phyloP scores from a whole-genome alignment of 371 early-diverging fungal genomes.

The Mortierella sp. region DNA sequence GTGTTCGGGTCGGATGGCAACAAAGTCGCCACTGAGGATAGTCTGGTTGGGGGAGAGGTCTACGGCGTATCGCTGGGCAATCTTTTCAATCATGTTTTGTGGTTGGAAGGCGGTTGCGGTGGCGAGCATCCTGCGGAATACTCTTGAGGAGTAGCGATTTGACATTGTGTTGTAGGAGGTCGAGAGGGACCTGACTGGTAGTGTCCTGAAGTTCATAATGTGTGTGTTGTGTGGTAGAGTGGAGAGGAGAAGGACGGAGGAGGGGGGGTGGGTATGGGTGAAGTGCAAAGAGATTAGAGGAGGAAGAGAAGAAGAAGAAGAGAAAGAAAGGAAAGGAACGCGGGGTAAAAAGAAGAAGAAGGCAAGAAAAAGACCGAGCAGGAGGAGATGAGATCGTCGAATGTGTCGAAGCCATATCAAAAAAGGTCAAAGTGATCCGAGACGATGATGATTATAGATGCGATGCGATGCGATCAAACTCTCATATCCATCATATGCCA shows the following conservation, averaged over 20 bases:
- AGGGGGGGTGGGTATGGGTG: background rate
- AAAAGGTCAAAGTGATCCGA: conserved; percentile 14
- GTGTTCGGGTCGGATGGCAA: conserved; percentile 91
- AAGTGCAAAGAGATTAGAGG: background rate
- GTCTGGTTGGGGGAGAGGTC: conserved; percentile 73
- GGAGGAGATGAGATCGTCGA: background rate
- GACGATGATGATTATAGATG: background rate
- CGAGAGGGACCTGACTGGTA: conserved; percentile 2
- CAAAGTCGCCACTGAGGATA: conserved; percentile 93
- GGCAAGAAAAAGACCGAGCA: conserved; percentile 2
- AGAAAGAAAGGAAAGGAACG: background rate
- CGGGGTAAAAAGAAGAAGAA: conserved; percentile 2
- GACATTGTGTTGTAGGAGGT: conserved; percentile 1
- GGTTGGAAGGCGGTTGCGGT: conserved; percentile 47
- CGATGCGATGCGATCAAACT: conserved; percentile 2
- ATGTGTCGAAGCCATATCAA: background rate
- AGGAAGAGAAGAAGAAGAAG: background rate
- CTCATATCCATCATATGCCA: background rate
- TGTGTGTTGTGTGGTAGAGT: background rate
- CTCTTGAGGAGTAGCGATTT: background rate
- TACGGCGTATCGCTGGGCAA: conserved; percentile 90
- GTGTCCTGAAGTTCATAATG: conserved; percentile 8
- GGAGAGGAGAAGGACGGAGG: background rate
- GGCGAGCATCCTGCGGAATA: conserved; percentile 45
- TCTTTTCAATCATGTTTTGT: conserved; percentile 94